A percentile compares a stretch with the other conserved stretches of the same genome.
Conservation (phyloP, 805 yeast species). For the Kuraishia molischiana region DNA sequence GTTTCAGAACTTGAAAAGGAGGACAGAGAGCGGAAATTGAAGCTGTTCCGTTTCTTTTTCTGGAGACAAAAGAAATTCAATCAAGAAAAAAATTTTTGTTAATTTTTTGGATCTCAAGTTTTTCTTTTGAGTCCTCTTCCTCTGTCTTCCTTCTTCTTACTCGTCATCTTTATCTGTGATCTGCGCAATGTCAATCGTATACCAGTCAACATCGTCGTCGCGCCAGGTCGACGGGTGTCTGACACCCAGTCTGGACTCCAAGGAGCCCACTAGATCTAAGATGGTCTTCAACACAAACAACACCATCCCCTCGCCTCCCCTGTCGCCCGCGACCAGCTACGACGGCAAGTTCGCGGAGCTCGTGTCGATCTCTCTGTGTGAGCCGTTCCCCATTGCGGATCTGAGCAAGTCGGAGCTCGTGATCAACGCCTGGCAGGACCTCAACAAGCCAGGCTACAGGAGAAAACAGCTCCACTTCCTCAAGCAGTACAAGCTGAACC, state of each 20-base stretch:
- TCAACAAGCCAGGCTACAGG: constrained; percentile 34
- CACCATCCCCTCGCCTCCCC: constrained; percentile 27
- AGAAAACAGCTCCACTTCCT: constrained; percentile 40
- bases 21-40: not conserved
- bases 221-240: constrained; percentile 4
- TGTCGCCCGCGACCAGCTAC: constrained; percentile 23
- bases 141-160: not conserved
- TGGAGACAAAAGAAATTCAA: not conserved
- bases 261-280: not conserved
- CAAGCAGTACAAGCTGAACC: constrained; percentile 34
- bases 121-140: not conserved
- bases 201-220: constrained; percentile 2
- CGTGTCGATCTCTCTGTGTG: constrained; percentile 9
- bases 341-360: constrained; percentile 16
- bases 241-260: constrained; percentile 1
- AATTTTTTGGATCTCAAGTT: not conserved
- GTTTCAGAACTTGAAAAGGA: no score
- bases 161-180: not conserved
- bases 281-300: not conserved
- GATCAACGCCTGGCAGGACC: constrained; percentile 40
- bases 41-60: not conserved
- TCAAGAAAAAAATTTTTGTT: not conserved
- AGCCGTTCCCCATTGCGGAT: constrained; percentile 36
- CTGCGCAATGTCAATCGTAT: constrained; percentile 1
- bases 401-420: constrained; percentile 34